phyloP scores from a whole-genome alignment of 2,329 filamentous ascomycete genomes.

The Ophiostoma sp. region DNA sequence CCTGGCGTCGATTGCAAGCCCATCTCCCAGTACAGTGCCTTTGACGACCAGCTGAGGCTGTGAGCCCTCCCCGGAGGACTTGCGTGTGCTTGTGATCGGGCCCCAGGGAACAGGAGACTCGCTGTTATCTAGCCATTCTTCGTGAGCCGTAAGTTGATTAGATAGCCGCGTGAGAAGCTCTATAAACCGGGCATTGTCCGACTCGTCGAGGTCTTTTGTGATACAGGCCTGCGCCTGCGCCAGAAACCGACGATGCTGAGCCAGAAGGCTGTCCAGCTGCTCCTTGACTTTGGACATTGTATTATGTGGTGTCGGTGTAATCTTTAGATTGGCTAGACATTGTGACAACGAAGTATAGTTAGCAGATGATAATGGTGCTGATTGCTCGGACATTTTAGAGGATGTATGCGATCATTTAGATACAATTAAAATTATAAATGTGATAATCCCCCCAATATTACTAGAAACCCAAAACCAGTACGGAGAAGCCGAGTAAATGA shows the following conservation, averaged over 20 bases:
- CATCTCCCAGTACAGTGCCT: neutral
- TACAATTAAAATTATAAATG: no score
- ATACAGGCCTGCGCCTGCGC: slow-evolving; percentile 8
- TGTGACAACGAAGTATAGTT: neutral
- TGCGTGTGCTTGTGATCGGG: neutral
- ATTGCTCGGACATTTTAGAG: no score
- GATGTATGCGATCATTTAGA: no score
- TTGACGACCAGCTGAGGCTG: neutral
- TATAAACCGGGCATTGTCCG: neutral
- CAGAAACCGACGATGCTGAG: slow-evolving; percentile 19
- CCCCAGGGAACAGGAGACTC: slow-evolving; percentile 16
- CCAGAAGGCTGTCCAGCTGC: slow-evolving; percentile 4
- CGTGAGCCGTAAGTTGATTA: neutral
- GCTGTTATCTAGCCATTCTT: neutral
- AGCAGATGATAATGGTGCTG: neutral
- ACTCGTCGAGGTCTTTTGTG: neutral
- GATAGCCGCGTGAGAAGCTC: neutral
- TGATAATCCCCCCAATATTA: no score
- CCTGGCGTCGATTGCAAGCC: neutral
- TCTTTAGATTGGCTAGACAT: neutral
- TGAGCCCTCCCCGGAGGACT: neutral
- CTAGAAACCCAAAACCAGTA: neutral
- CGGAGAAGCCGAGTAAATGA: neutral
- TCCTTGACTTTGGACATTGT: neutral
- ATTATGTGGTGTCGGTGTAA: neutral